A percentile compares a stretch with the other conserved stretches of the same genome.
These are phyloP conservation scores for Ophiostoma sp. DNA, from an alignment of 2,329 filamentous ascomycete species.

Conservation along the genomic window DNA sequence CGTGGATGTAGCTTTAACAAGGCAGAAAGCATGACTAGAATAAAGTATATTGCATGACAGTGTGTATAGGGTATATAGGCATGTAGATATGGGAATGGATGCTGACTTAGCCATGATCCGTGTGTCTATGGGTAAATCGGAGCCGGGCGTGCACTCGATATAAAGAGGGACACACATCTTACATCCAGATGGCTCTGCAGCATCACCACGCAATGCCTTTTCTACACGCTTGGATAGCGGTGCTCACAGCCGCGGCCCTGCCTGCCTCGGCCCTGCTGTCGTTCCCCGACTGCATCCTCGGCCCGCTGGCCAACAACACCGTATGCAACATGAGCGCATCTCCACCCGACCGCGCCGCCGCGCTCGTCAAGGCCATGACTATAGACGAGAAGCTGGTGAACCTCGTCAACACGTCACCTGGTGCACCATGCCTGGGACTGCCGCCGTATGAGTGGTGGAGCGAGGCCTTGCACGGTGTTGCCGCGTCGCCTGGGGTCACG, in stretches of 20 bases:
- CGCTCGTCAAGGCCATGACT: no score
- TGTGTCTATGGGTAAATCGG: neutral
- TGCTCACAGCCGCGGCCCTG: no score
- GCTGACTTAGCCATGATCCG: neutral
- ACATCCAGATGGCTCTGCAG: neutral
- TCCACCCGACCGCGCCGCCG: no score
- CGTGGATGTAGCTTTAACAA: constrained; percentile 22
- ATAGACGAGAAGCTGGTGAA: no score
- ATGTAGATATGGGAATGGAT: neutral
- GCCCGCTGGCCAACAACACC: no score
- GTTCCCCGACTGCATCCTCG: neutral
- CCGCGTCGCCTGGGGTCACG: no score
- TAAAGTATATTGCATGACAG: neutral
- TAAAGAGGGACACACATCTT: no score
- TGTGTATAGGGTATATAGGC: neutral
- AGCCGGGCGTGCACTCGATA: neutral
- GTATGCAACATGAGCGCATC: no score
- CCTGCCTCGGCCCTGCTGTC: neutral
- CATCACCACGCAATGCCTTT: neutral
- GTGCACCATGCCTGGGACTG: no score
- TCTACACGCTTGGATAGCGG: neutral
- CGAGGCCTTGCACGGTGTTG: no score
- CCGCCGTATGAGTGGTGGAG: no score
- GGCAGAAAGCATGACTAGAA: constrained; percentile 29
- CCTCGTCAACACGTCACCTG: no score